Base-by-base conservation (phyloP, 2,329 filamentous ascomycete species). In the Cladobotryum mycophilum region DNA sequence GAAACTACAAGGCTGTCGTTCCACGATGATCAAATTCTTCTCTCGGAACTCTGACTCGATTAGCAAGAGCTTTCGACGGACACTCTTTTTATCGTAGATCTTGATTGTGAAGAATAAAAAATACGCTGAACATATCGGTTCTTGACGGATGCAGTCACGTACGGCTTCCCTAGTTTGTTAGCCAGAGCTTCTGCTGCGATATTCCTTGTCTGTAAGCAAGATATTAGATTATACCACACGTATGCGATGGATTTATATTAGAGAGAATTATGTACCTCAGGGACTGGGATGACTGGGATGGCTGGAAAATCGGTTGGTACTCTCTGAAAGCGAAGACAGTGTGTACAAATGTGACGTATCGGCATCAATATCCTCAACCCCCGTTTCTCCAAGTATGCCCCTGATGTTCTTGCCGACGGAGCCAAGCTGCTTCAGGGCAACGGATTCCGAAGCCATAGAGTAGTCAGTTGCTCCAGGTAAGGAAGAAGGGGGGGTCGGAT, bases 111-210 rank as follows among this genome's bases (percentile, higher is more conserved):
- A 60, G 47, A 64, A 90, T 92, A 67, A 92, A 67, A 92, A 93
- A 89, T 95, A 45, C 89, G 81, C 76, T 89, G 90, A 53, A 95
- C 86, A 66, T 95, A 95, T 47, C 88, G 80, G 68, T 95, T 95
- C 76, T 93, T 95, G 56, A 95, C 84, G 60, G 95, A 92, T 2
- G 84, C 90, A 63, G 88, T 86, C 52, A 80, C 85, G 62, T 87
- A 89, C 1, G 87, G 86, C 65, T 89, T 90, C 58, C 82, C 79
- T 15, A 96, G 76, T 38, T 81, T 76, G 61, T 84, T 80, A n/a
- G 89, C 85, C 22, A 95, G 79, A 44, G 80, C 82, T 8, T 87
- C 81, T 3, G 90, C 89, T 1, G 89, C 86, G 0, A 87, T 91
- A 55, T 90, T 90, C 41, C 84, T 86, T 0, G 90, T 95, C 67